Base-by-base conservation (phyloP, 768 basidiomycete species). In the Lactifluus echinatus region DNA sequence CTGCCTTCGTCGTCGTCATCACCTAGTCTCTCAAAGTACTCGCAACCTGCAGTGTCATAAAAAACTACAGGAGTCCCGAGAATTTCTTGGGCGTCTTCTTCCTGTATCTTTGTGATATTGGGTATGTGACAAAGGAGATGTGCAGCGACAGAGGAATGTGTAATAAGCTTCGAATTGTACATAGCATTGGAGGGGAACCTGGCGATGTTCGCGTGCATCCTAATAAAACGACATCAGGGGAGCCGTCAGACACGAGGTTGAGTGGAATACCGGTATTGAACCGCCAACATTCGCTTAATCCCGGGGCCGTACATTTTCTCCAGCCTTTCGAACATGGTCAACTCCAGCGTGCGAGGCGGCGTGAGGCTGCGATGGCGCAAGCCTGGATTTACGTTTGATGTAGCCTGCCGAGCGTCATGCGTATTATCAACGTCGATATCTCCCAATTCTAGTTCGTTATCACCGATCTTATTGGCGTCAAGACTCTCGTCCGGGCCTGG, bases 41-140 rank as follows among this genome's bases (percentile, higher is more conserved):
- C 93, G 64, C 90, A 93, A 0, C 93, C 93, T 3, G 89, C 82
- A 0, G 93, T 99, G 67, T 99, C 96, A 64, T 90, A 91, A 69
- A 98, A 99, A 2, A 94, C 82, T 2, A 97, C 80, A 0, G 92
- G 89, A 0, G 79, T 87, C 3, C 75, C 79, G 6, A 97, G 72
- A 3, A 81, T 69, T 54, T 95, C 95, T 59, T 79, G 82, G 44
- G 78, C 74, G 36, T 88, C 84, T 15, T 87, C 90, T 39, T 85
- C 84, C 1, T 74, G 74, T 24, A 70, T 72, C 2, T 76, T 71
- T 10, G 70, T 68, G 15, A 77, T 72, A 33, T 79, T 79, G 0
- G 86, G 78, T 3, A 93, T 71, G 64, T 89, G 88, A 28, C 74
- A 71, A n/a, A 97, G 75, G 0, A 91, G 76, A 65, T 88, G 87